Conservation (phyloP, 192 early-diverging fungal species). For the Linnemannia zychae region DNA sequence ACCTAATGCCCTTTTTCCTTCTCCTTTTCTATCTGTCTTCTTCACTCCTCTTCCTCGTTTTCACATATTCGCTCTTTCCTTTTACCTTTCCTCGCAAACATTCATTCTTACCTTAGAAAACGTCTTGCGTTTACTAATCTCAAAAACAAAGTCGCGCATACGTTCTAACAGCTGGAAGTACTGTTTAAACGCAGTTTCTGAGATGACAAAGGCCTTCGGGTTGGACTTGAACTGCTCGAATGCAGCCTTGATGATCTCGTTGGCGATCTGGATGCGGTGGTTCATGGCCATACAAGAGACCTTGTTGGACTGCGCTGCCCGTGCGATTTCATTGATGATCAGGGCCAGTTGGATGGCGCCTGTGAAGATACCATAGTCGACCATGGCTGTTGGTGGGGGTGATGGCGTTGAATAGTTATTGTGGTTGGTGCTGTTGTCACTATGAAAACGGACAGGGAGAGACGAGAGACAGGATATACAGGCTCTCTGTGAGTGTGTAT, state of each 20-base stretch:
- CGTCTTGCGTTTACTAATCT: constrained; percentile 52
- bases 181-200: constrained; percentile 35
- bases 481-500: too few relatives aligned
- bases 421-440: neutral
- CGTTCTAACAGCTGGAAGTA: constrained; percentile 49
- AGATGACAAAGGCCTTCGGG: constrained; percentile 33
- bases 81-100: neutral
- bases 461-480: too few relatives aligned
- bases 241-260: constrained; percentile 52
- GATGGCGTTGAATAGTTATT: neutral
- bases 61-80: neutral
- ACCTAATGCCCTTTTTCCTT: too few relatives aligned
- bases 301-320: constrained; percentile 50
- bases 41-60: too few relatives aligned
- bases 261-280: constrained; percentile 52
- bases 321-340: constrained; percentile 46
- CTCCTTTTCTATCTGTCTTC: neutral
- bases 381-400: constrained; percentile 18
- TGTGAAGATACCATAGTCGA: constrained; percentile 42
- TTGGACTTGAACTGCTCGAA: constrained; percentile 38
- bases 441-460: neutral
- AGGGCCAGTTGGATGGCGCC: constrained; percentile 43
- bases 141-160: constrained; percentile 50
- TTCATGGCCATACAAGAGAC: constrained; percentile 53
- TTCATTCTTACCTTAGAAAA: constrained; percentile 40